Evolutionary conservation across 202 grass and related monocot species (phyloP).

Genomic region (Eragrostis tef): DNA sequence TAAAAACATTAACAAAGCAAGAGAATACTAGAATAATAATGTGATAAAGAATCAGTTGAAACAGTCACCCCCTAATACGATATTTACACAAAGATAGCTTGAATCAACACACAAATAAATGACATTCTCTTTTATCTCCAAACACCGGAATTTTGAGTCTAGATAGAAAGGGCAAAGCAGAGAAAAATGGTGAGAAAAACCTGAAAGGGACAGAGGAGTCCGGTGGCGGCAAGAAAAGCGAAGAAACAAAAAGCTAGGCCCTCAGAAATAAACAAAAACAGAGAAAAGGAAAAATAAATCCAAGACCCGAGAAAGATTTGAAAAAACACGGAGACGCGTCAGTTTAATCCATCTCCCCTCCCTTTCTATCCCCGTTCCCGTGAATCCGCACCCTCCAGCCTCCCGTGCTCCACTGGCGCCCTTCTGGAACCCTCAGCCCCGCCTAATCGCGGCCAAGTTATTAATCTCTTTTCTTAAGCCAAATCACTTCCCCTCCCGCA

Average conservation of each 20-base stretch:
- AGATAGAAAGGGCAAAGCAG: background rate
- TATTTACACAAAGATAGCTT: too few relatives aligned
- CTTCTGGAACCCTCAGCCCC: slow-evolving; percentile 53
- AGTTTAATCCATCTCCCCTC: slow-evolving; percentile 40
- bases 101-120: background rate
- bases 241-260: background rate
- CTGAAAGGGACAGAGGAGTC: too few relatives aligned
- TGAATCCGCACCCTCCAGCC: slow-evolving; percentile 47
- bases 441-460: slow-evolving; percentile 33
- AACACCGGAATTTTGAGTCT: background rate
- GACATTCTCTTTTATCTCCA: background rate
- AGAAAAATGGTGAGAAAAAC: background rate
- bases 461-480: slow-evolving; percentile 10
- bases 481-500: slow-evolving; percentile 22
- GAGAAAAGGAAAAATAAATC: background rate
- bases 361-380: slow-evolving; percentile 38
- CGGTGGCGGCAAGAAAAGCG: slow-evolving; percentile 3
- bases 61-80: too few relatives aligned
- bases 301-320: slow-evolving; percentile 12
- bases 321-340: slow-evolving; percentile 42
- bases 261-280: background rate
- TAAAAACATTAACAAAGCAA: background rate
- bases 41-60: too few relatives aligned
- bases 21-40: too few relatives aligned
- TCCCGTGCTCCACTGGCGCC: slow-evolving; percentile 56